These are phyloP conservation scores for Nadsonia fulvescens DNA, from an alignment of 805 yeast genomes.

Conservation along the genomic window DNA sequence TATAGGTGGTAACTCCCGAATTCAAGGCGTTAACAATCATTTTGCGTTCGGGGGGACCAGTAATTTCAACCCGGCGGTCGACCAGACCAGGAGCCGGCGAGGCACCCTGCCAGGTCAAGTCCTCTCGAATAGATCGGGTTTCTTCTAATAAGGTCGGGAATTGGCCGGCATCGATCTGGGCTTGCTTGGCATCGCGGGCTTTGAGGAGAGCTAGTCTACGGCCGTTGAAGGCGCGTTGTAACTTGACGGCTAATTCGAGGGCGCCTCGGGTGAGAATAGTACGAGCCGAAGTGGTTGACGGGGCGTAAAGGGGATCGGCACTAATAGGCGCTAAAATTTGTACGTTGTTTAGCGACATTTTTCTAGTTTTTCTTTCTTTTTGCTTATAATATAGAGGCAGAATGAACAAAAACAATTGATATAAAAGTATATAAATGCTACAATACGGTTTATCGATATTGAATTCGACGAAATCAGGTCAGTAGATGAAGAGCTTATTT, in stretches of 20 bases:
- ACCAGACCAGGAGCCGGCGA: slow-evolving; percentile 44
- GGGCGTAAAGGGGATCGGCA: too few relatives aligned
- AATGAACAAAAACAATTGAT: too few relatives aligned
- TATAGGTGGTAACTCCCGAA: slow-evolving; percentile 48
- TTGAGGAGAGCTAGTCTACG: slow-evolving; percentile 34
- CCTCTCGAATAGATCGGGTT: slow-evolving; percentile 39
- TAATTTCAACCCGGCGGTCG: slow-evolving; percentile 55
- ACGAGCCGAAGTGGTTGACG: slow-evolving; percentile 1
- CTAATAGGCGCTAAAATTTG: too few relatives aligned
- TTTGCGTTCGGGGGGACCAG: slow-evolving; percentile 58
- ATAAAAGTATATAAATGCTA: too few relatives aligned
- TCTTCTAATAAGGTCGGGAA: slow-evolving; percentile 47
- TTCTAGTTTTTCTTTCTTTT: too few relatives aligned
- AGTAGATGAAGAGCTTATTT: too few relatives aligned
- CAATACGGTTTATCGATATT: too few relatives aligned
- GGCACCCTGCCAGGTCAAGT: slow-evolving; percentile 51
- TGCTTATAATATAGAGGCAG: too few relatives aligned
- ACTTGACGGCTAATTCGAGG: slow-evolving; percentile 42
- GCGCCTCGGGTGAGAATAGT: slow-evolving; percentile 36
- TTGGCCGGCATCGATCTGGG: slow-evolving; percentile 34
- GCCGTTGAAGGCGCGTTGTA: slow-evolving; percentile 39
- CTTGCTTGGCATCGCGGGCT: slow-evolving; percentile 33
- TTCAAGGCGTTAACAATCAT: slow-evolving; percentile 59
- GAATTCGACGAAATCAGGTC: too few relatives aligned
- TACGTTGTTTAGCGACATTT: too few relatives aligned